A percentile compares a stretch with the other conserved stretches of the same genome.
phyloP scores from a whole-genome alignment of 2,329 filamentous ascomycete species.

The Penicillium sp. region DNA sequence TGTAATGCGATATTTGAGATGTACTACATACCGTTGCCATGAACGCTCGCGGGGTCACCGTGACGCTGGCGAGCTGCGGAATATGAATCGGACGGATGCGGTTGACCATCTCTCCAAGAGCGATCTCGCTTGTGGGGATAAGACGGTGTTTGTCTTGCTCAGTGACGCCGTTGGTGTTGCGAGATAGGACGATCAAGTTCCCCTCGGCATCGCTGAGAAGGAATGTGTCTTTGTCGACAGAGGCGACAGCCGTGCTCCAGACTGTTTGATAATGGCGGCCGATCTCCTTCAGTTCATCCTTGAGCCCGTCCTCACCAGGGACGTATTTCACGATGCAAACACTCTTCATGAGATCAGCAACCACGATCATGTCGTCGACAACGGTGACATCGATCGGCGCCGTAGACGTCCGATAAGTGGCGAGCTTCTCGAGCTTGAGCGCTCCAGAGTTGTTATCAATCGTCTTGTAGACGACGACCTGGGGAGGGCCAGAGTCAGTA shows the following conservation, averaged over 20 bases:
- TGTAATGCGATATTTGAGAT: not conserved
- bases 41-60: constrained; percentile 77
- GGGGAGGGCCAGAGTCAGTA: constrained; percentile 14
- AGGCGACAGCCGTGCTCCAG: constrained; percentile 75
- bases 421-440: constrained; percentile 61
- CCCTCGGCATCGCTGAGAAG: constrained; percentile 81
- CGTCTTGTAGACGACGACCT: constrained; percentile 58
- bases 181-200: constrained; percentile 74
- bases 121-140: constrained; percentile 72
- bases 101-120: constrained; percentile 90
- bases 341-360: constrained; percentile 93
- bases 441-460: constrained; percentile 31
- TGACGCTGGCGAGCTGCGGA: constrained; percentile 56
- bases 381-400: constrained; percentile 77
- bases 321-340: constrained; percentile 70
- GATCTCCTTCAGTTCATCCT: constrained; percentile 63
- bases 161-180: constrained; percentile 67
- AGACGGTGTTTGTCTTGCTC: constrained; percentile 67
- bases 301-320: constrained; percentile 52
- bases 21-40: constrained; percentile 68
- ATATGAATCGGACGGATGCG: constrained; percentile 71
- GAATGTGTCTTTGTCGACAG: constrained; percentile 68
- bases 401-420: constrained; percentile 74
- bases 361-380: constrained; percentile 67
- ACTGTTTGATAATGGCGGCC: constrained; percentile 74